phyloP scores from a whole-genome alignment of 257 asterid species.

The Fraxinus quadrangulata region DNA sequence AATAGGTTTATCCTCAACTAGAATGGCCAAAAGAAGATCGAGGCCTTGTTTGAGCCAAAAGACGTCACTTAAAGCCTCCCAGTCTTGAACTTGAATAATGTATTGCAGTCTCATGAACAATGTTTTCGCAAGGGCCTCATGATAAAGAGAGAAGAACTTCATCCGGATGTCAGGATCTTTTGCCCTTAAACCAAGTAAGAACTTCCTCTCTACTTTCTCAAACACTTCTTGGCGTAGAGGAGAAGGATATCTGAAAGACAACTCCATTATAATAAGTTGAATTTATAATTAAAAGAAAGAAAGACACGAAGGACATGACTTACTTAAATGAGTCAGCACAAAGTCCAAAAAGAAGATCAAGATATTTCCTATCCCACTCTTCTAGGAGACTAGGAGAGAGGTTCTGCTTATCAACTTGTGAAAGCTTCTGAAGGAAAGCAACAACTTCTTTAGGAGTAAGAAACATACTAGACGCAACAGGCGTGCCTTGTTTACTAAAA shows the following conservation, averaged over 20 bases:
- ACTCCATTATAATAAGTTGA: conserved; percentile 25
- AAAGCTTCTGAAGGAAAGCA: conserved; percentile 94
- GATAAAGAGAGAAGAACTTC: conserved; percentile 85
- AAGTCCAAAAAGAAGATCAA: conserved; percentile 86
- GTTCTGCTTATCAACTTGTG: conserved; percentile 92
- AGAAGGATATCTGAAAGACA: conserved; percentile 69
- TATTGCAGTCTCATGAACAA: conserved; percentile 89
- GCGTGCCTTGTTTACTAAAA: conserved; percentile 73
- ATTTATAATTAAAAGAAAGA: conserved; percentile 21
- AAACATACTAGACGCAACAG: conserved; percentile 63
- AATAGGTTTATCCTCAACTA: conserved; percentile 91
- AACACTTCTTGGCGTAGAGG: conserved; percentile 86
- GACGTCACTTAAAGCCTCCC: conserved; percentile 98
- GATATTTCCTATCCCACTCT: conserved; percentile 96
- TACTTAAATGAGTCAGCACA: conserved; percentile 90
- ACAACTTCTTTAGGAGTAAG: conserved; percentile 85
- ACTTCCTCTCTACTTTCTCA: conserved; percentile 96
- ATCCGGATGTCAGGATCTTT: conserved; percentile 83
- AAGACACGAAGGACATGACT: conserved; percentile 24
- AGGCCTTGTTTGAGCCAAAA: conserved; percentile 99
- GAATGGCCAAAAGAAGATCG: conserved; percentile 94
- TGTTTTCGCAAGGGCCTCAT: conserved; percentile 89
- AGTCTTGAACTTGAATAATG: conserved; percentile 92
- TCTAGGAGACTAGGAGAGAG: conserved; percentile 61
- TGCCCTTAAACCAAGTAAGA: conserved; percentile 90